A percentile compares a stretch with the other conserved stretches of the same genome.
Evolutionary conservation across 768 basidiomycete species (phyloP).

Genomic region (Tulasnella sp.): DNA sequence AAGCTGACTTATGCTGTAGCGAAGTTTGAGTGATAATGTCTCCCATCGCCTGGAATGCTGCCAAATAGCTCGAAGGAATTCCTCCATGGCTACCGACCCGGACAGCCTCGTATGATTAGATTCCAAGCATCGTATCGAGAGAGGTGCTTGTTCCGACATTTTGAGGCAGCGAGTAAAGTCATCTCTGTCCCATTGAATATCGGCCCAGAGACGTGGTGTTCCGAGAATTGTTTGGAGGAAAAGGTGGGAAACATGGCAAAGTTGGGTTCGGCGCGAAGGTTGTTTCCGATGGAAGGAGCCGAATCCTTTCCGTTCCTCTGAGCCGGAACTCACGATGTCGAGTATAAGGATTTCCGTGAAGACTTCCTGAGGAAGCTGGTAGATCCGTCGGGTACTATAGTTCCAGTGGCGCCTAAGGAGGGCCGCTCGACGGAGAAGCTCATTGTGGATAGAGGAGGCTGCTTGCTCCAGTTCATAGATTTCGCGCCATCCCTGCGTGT

Average conservation of each 20-base stretch:
- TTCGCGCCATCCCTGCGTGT: neutral
- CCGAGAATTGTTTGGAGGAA: neutral
- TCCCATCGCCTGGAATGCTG: neutral
- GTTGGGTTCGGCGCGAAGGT: neutral
- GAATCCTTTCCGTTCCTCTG: neutral
- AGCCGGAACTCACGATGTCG: neutral
- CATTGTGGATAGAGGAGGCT: neutral
- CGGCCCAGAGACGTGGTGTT: neutral
- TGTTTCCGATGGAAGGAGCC: neutral
- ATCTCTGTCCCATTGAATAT: neutral
- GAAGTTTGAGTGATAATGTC: neutral
- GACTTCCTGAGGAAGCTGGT: neutral
- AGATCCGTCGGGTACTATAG: neutral
- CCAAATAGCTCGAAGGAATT: neutral
- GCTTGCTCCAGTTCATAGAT: neutral
- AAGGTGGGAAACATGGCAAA: neutral
- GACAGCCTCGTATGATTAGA: neutral
- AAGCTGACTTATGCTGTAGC: neutral
- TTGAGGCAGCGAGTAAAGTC: neutral
- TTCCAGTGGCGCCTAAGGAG: neutral
- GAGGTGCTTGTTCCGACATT: neutral
- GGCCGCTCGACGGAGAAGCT: neutral
- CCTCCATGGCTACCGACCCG: neutral
- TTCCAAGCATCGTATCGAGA: neutral
- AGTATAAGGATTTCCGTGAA: neutral